Evolutionary conservation across 176 grass and related monocot genomes (phyloP).

Genomic region (Poa annua): DNA sequence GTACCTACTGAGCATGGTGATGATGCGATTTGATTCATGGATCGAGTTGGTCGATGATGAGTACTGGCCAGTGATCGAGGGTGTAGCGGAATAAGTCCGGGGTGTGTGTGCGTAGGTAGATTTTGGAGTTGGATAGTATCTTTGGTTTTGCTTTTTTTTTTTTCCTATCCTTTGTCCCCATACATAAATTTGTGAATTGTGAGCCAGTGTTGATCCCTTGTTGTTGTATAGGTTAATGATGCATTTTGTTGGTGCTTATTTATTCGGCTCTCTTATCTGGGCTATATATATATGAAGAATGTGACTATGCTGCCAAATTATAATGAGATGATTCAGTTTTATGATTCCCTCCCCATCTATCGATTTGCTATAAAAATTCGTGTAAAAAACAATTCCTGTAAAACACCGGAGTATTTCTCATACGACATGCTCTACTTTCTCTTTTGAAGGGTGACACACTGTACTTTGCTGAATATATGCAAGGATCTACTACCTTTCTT

Average conservation of each 20-base stretch:
- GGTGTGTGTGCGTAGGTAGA: slow-evolving; percentile 38
- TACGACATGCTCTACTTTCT: background rate
- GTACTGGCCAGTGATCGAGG: background rate
- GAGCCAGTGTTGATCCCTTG: slow-evolving; percentile 28
- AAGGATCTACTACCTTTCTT: background rate
- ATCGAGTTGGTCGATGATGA: background rate
- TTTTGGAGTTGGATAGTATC: slow-evolving; percentile 44
- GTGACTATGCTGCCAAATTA: background rate
- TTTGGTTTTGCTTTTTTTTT: background rate
- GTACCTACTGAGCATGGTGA: background rate
- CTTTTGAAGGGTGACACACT: background rate
- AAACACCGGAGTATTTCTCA: no score
- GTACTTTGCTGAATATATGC: background rate
- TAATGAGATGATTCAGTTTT: no score
- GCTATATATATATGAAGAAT: slow-evolving; percentile 23
- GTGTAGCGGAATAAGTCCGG: slow-evolving; percentile 44
- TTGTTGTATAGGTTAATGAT: slow-evolving; percentile 47
- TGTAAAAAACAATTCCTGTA: no score
- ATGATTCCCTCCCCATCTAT: no score
- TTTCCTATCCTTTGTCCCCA: slow-evolving; percentile 2
- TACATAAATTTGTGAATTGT: slow-evolving; percentile 58
- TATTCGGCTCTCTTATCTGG: slow-evolving; percentile 18
- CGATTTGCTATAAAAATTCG: no score
- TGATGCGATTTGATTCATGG: slow-evolving; percentile 30
- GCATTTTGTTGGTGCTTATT: slow-evolving; percentile 28